Percentiles rank a stretch among this genome's conserved stretches.
Conservation (phyloP, 257 asterid genomes). For the Striga asiatica region DNA sequence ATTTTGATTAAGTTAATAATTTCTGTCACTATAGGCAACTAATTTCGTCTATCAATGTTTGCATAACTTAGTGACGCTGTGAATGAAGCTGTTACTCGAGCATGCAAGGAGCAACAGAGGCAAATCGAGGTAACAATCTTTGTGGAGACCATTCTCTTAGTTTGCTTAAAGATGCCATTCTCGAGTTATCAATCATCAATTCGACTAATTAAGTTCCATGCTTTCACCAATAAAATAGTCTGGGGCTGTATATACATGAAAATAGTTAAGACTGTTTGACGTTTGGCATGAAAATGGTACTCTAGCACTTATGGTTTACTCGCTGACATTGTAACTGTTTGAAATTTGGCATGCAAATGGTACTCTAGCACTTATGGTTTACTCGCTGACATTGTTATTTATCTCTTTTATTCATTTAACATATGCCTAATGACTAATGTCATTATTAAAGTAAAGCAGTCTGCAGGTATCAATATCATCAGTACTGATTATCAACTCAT, state of each 20-base stretch:
- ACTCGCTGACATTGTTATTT: no score
- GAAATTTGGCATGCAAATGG: no score
- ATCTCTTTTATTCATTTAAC: no score
- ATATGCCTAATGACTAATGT: no score
- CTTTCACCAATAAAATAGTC: slow-evolving; percentile 6
- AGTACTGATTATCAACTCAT: no score
- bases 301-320: no score
- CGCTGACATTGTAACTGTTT: no score
- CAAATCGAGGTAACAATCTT: slow-evolving; percentile 74
- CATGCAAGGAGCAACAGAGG: slow-evolving; percentile 98
- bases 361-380: no score
- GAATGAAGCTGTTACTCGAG: slow-evolving; percentile 82
- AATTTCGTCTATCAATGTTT: slow-evolving; percentile 4
- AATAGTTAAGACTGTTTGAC: no score
- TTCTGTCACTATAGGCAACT: slow-evolving; percentile 12
- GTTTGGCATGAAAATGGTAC: no score
- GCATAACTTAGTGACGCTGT: slow-evolving; percentile 58
- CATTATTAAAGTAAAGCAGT: no score
- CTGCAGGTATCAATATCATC: no score
- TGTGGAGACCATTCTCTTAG: background rate
- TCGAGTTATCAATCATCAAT: slow-evolving; percentile 1
- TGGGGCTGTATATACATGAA: slow-evolving; percentile 6
- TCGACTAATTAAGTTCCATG: slow-evolving; percentile 13
- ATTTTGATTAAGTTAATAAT: slow-evolving; percentile 8
- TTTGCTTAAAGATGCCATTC: slow-evolving; percentile 7